phyloP scores from a whole-genome alignment of 768 basidiomycete species.

The Mycena venus region DNA sequence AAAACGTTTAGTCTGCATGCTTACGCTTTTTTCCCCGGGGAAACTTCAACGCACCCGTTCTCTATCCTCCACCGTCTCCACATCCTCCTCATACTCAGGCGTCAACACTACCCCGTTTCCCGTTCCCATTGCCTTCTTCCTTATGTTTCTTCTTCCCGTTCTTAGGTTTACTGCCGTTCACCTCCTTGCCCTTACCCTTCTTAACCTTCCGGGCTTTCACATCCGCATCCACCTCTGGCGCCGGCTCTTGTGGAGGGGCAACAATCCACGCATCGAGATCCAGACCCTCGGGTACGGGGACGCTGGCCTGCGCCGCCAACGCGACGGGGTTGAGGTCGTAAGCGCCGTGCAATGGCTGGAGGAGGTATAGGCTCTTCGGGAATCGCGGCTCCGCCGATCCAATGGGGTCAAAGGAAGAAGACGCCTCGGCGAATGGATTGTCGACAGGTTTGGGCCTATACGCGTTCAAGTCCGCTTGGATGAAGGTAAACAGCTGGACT shows the following conservation, averaged over 20 bases:
- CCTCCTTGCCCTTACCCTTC: slow-evolving; percentile 53
- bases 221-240: slow-evolving; percentile 56
- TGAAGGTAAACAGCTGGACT: slow-evolving; percentile 80
- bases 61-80: slow-evolving; percentile 72
- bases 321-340: slow-evolving; percentile 93
- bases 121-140: slow-evolving; percentile 36
- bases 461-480: slow-evolving; percentile 77
- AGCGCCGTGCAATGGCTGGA: slow-evolving; percentile 80
- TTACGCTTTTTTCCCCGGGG: not conserved
- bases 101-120: slow-evolving; percentile 52
- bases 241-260: slow-evolving; percentile 65
- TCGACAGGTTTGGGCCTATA: slow-evolving; percentile 59
- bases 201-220: slow-evolving; percentile 68
- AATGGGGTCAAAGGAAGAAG: slow-evolving; percentile 55
- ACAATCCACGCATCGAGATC: slow-evolving; percentile 91
- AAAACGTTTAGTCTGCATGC: not conserved
- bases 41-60: slow-evolving; percentile 66
- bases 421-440: slow-evolving; percentile 52
- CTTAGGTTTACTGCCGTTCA: slow-evolving; percentile 39
- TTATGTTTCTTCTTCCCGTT: slow-evolving; percentile 52
- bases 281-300: slow-evolving; percentile 86
- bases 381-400: slow-evolving; percentile 64
- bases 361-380: slow-evolving; percentile 91
- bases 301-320: slow-evolving; percentile 80
- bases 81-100: slow-evolving; percentile 49